Percentiles rank a stretch among this genome's conserved stretches.
Conservation (phyloP, 495 filamentous ascomycete species). For the Daldinia caldariorum region DNA sequence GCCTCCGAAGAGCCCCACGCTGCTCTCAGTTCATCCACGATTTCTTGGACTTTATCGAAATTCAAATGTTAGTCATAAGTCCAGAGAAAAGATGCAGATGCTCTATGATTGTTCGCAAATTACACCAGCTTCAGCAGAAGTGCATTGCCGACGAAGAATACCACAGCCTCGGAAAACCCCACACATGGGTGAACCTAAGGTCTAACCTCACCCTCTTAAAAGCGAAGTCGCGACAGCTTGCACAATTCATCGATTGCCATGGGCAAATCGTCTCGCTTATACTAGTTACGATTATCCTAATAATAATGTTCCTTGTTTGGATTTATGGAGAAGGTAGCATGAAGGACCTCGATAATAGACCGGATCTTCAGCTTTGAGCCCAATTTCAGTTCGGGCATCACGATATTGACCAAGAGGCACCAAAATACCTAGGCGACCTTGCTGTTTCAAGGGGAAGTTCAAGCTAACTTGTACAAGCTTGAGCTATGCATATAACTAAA, state of each 20-base stretch:
- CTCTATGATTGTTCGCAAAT: background rate
- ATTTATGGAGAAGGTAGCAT: too few relatives aligned
- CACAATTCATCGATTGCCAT: background rate
- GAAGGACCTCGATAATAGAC: too few relatives aligned
- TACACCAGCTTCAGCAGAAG: background rate
- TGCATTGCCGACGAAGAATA: background rate
- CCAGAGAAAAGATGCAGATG: background rate
- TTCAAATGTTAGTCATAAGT: background rate
- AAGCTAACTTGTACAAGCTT: too few relatives aligned
- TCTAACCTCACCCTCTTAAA: background rate
- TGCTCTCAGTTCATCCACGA: conserved; percentile 2
- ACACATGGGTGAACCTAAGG: background rate
- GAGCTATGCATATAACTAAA: too few relatives aligned
- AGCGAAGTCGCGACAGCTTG: background rate
- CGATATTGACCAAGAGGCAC: too few relatives aligned
- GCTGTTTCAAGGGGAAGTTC: too few relatives aligned
- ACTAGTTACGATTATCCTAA: background rate
- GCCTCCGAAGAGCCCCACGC: background rate
- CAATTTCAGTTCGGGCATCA: too few relatives aligned
- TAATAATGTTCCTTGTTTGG: too few relatives aligned
- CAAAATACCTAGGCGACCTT: too few relatives aligned
- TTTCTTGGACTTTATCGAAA: background rate
- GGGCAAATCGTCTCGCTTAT: background rate
- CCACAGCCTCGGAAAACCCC: background rate
- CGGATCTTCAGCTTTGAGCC: too few relatives aligned